Evolutionary conservation across 805 yeast genomes (phyloP).

Genomic region (Candida tibetensis): DNA sequence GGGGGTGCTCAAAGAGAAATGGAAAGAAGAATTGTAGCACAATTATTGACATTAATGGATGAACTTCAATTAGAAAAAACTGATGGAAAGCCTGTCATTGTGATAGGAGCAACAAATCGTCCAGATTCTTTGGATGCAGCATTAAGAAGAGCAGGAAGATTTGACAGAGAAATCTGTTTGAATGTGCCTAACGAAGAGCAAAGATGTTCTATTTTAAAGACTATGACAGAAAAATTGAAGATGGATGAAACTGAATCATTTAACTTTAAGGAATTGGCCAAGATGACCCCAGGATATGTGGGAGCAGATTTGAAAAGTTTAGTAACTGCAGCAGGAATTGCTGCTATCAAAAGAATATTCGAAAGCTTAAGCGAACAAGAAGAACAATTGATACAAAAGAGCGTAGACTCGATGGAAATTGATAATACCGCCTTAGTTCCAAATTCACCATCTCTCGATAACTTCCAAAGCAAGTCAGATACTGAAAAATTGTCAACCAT

Average conservation of each 20-base stretch:
- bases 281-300: slow-evolving; percentile 94
- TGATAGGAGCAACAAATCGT: slow-evolving; percentile 94
- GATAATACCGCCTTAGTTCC: slow-evolving; percentile 17
- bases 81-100: slow-evolving; percentile 87
- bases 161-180: slow-evolving; percentile 90
- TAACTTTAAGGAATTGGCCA: slow-evolving; percentile 73
- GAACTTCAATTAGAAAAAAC: slow-evolving; percentile 86
- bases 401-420: slow-evolving; percentile 32
- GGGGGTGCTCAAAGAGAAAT: slow-evolving; percentile 94
- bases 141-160: slow-evolving; percentile 92
- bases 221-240: slow-evolving; percentile 68
- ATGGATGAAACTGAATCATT: slow-evolving; percentile 54
- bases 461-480: slow-evolving; percentile 34
- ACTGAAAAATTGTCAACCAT: slow-evolving; percentile 54
- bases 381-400: slow-evolving; percentile 20
- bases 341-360: slow-evolving; percentile 90
- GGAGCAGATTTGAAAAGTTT: slow-evolving; percentile 96
- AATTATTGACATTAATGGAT: slow-evolving; percentile 90
- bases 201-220: slow-evolving; percentile 67
- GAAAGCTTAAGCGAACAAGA: slow-evolving; percentile 49
- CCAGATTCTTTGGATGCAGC: slow-evolving; percentile 96
- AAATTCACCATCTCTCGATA: slow-evolving; percentile 12
- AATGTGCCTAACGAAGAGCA: slow-evolving; percentile 92
- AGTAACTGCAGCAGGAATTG: slow-evolving; percentile 91
- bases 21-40: slow-evolving; percentile 97